Evolutionary conservation across 2,329 filamentous ascomycete genomes (phyloP).

Genomic region (Periconia sp.): DNA sequence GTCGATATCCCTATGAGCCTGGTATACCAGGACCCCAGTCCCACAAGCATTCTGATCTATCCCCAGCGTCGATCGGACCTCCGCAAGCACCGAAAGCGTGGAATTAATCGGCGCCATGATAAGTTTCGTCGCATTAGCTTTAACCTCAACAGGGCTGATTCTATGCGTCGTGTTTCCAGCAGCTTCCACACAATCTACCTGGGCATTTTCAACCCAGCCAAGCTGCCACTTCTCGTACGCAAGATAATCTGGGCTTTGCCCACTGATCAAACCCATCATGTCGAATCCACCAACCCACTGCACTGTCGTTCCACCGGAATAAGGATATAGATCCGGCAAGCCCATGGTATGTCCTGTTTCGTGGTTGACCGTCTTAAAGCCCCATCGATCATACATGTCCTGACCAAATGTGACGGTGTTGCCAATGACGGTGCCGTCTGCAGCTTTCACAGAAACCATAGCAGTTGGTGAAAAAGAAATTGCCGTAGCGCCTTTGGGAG

Average conservation of each 20-base stretch:
- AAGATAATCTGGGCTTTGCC: conserved; percentile 16
- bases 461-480: conserved; percentile 11
- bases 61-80: conserved; percentile 15
- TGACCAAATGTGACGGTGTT: conserved; percentile 19
- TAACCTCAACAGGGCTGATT: conserved; percentile 17
- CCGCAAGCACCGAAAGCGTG: conserved; percentile 13
- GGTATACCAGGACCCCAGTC: conserved; percentile 17
- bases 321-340: conserved; percentile 20
- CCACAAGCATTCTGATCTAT: conserved; percentile 12
- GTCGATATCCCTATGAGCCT: conserved; percentile 2
- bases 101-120: conserved; percentile 10
- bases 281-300: conserved; percentile 22
- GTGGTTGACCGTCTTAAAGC: conserved; percentile 19
- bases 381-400: conserved; percentile 14
- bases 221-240: conserved; percentile 24
- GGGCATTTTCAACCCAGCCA: conserved; percentile 16
- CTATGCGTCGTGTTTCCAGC: conserved; percentile 13
- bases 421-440: conserved; percentile 10
- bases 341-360: conserved; percentile 21
- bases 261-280: conserved; percentile 21
- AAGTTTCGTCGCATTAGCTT: conserved; percentile 6
- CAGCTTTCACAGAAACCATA: conserved; percentile 4
- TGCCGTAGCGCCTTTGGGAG: conserved; percentile 8
- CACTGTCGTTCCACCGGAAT: background rate
- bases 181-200: conserved; percentile 13